A percentile compares a stretch with the other conserved stretches of the same genome.
phyloP scores from a whole-genome alignment of 2,329 filamentous ascomycete genomes.

The Fusarium begoniae region DNA sequence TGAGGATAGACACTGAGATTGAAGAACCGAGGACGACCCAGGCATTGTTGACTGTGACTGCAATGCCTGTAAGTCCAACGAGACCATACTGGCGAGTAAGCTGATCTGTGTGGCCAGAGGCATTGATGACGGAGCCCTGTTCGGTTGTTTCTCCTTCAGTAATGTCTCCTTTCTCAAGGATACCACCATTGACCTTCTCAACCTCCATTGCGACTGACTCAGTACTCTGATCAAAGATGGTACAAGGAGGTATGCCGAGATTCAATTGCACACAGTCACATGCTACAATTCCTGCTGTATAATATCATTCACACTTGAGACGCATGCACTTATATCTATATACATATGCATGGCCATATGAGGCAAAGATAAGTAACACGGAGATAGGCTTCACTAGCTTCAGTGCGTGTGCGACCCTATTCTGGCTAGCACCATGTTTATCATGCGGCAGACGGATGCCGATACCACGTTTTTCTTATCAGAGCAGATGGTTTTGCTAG shows the following conservation, averaged over 20 bases:
- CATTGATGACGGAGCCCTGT: constrained; percentile 17
- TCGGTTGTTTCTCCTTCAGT: constrained; percentile 27
- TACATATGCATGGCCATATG: neutral
- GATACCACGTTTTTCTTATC: constrained; percentile 9
- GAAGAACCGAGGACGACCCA: constrained; percentile 41
- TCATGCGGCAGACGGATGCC: neutral
- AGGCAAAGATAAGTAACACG: neutral
- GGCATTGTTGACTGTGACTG: constrained; percentile 41
- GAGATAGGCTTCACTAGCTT: neutral
- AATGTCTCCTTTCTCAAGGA: constrained; percentile 7
- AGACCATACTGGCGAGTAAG: constrained; percentile 39
- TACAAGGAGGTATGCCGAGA: neutral
- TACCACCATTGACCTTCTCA: constrained; percentile 8
- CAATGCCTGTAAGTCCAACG: constrained; percentile 37
- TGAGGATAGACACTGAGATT: constrained; percentile 37
- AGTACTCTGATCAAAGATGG: neutral
- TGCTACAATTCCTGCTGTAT: neutral
- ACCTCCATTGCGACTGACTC: neutral
- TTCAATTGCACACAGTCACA: neutral
- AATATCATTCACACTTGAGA: rapidly evolving
- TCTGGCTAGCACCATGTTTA: constrained; percentile 24
- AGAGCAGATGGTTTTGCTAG: neutral
- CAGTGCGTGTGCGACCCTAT: neutral
- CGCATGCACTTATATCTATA: neutral
- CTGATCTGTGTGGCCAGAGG: constrained; percentile 36